Evolutionary conservation across 192 early-diverging fungal genomes (phyloP), one percentile per base, ranked within the genome.

Genomic region (Coemansia sp.): DNA sequence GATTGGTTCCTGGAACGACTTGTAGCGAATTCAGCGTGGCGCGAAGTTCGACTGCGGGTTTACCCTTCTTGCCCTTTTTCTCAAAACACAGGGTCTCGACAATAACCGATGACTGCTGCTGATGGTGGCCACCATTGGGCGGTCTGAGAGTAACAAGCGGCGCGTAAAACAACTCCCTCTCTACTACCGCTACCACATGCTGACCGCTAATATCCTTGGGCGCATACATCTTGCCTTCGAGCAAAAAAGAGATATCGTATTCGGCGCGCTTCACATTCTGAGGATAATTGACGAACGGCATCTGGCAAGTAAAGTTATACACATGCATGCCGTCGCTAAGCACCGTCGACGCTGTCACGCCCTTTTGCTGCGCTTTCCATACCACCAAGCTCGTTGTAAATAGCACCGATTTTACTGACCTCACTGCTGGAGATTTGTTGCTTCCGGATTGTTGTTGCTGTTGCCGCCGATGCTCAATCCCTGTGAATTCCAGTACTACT

Each of bases 221-320:
- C 41, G 69, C 73, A 27, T 60, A 25, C 31, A 82, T 15, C 38
- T 46, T 60, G 14, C 59, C 70, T 46, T 64, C 61, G 12, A 82
- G 67, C 63, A 31, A 17, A 61, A 73, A 82, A 35, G 46, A 15
- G 40, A 76, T 60, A 7, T 76, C 74, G 49, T 54, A 82, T 67
- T 76, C 69, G 9, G 63, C 19, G 20, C 64, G 60, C 29, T 61
- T 53, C 22, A 73, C 47, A 43, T 41, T 75, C 63, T 82, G 79
- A 25, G 79, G 79, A 60, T 82, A 82, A 61, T 82, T 82, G 59
- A 82, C 54, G 43, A 76, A 63, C 20, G 79, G 79, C 60, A 82
- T 76, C 38, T 72, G 70, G 61, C 79, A 82, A 31, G 49, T 22
- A 59, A 82, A 82, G 67, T 82, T 82, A 57, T 70, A 82, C 56